Base-by-base conservation (phyloP, 108 stramenopile species). In the Nitzschia putrida region DNA sequence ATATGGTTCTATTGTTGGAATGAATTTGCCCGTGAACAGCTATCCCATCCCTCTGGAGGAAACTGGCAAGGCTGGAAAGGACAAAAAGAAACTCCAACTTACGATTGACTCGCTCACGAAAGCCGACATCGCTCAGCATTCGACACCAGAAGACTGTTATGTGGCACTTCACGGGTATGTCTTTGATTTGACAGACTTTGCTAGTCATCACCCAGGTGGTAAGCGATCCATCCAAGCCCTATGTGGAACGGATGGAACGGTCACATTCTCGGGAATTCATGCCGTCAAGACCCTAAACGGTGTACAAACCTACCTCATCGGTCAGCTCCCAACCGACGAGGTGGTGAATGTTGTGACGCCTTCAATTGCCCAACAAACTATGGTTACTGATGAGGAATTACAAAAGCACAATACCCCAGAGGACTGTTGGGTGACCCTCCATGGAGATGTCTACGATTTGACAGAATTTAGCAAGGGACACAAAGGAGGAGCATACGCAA, bases 1-100 rank as follows among this genome's bases (percentile, higher is more conserved):
- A 9, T 94, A 88, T 61, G 96, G 96, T 9, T 76, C 89, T 14
- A 82, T 89, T 24, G 90, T 90, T 11, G 88, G 90, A 2, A 39
- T 44, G 59, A 20, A 51, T 6, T 45, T 68, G 18, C 39, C 24
- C 26, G 22, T 72, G 22, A 18, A 49, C 18, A 18, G 47, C n/a
- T 49, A 49, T 18, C n/a, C n/a, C 14, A 49, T 49, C 18, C 47
- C n/a, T 18, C n/a, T 3, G 2, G 18, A 18, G 2, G 18, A 18
- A 18, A 16, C 18, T 49, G 47, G 18, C 18, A 18, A 2, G 18
- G 18, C 14, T 2, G 18, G 18, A 18, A 1, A 49, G 6, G 18
- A 3, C 14, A 18, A 16, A 49, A 49, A 18, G 47, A 16, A 16
- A 6, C 47, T 49, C 47, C 47, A 49, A 49, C 14, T 18, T 18